Percentiles rank a stretch among this genome's conserved stretches.
These are phyloP conservation scores for Chlorella vulgaris DNA, from an alignment of 139 green algal genomes.

Conservation along the genomic window DNA sequence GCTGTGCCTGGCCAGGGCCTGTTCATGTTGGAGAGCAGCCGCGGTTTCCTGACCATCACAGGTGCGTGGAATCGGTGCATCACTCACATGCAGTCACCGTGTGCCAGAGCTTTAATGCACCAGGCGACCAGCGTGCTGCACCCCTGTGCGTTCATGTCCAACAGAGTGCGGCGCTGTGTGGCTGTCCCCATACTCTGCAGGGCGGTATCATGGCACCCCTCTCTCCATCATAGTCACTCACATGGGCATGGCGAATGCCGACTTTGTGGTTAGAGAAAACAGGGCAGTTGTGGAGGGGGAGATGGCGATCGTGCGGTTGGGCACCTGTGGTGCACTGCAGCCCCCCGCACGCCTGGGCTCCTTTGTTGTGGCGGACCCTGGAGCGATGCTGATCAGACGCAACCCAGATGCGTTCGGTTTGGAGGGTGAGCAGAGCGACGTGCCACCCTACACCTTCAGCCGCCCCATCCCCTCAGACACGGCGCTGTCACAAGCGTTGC, in stretches of 20 bases:
- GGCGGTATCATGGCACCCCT: slow-evolving; percentile 57
- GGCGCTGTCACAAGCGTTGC: slow-evolving; percentile 46
- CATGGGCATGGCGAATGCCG: slow-evolving; percentile 81
- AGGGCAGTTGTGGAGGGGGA: slow-evolving; percentile 62
- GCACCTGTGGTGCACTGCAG: slow-evolving; percentile 76
- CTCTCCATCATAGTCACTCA: slow-evolving; percentile 74
- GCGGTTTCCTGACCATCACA: slow-evolving; percentile 79
- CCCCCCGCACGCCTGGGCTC: slow-evolving; percentile 65
- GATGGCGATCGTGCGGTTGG: slow-evolving; percentile 76
- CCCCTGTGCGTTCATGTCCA: background rate
- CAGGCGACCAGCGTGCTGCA: background rate
- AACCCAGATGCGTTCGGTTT: slow-evolving; percentile 61
- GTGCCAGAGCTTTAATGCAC: background rate
- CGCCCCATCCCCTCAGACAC: slow-evolving; percentile 57
- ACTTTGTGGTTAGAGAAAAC: slow-evolving; percentile 67
- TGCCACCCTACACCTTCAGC: slow-evolving; percentile 46
- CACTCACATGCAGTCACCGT: no score
- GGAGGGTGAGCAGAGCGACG: background rate
- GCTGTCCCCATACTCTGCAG: slow-evolving; percentile 40
- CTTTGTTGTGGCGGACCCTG: slow-evolving; percentile 62
- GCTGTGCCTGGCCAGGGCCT: slow-evolving; percentile 35
- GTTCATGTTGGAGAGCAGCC: slow-evolving; percentile 60
- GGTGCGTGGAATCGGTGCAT: no score
- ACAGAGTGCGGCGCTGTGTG: background rate
- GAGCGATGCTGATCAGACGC: slow-evolving; percentile 60